These are phyloP conservation scores for Wickerhamiella siamensis DNA, from an alignment of 805 yeast genomes.

Conservation along the genomic window DNA sequence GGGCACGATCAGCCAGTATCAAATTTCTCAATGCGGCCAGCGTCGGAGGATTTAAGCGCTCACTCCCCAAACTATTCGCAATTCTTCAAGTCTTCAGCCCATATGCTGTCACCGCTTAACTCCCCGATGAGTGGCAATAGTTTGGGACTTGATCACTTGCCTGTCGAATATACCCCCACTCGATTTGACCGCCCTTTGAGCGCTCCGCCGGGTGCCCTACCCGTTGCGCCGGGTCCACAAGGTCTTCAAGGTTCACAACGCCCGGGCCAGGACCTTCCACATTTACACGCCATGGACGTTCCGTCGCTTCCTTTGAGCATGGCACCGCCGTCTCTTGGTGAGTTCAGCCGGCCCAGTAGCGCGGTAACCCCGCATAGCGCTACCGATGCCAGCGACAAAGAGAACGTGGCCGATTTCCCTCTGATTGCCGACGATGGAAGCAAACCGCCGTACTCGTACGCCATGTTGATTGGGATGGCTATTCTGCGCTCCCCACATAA, in stretches of 20 bases:
- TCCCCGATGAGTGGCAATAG: not conserved
- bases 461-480: conserved; percentile 86
- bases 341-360: not conserved
- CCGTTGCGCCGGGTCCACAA: not conserved
- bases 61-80: not conserved
- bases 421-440: conserved; percentile 36
- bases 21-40: not conserved
- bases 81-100: not conserved
- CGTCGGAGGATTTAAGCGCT: not conserved
- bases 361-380: not conserved
- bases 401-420: conserved; percentile 25
- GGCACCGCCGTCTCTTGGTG: not conserved
- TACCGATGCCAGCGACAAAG: not conserved
- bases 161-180: not conserved
- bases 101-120: not conserved
- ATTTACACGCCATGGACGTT: not conserved
- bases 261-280: not conserved
- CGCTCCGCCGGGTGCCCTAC: not conserved
- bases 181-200: conserved; percentile 2
- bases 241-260: not conserved
- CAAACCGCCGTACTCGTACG: conserved; percentile 92
- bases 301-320: not conserved
- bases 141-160: not conserved
- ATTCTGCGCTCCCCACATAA: conserved; percentile 64
- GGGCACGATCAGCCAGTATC: not conserved